These are phyloP conservation scores for Hypoxylon sp. DNA, from an alignment of 2,329 filamentous ascomycete genomes.

Conservation along the genomic window DNA sequence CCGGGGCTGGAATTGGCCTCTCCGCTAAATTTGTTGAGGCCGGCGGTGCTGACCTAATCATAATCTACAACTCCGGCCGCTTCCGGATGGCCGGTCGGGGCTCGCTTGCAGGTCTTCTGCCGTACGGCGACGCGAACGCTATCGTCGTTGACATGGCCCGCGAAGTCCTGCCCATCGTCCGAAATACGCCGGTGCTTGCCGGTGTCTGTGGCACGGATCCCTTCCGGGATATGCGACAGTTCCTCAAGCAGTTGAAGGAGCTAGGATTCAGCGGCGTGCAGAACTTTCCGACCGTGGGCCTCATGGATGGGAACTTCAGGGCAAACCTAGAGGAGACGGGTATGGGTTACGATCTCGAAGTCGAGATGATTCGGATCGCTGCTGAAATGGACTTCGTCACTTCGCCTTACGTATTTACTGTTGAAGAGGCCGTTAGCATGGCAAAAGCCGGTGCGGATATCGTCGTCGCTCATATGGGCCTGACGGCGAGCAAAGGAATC, in stretches of 20 bases:
- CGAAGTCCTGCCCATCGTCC: slow-evolving; percentile 76
- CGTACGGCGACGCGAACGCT: slow-evolving; percentile 79
- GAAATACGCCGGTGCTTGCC: slow-evolving; percentile 75
- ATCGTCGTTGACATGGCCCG: slow-evolving; percentile 78
- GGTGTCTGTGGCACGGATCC: slow-evolving; percentile 81
- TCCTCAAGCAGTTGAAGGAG: slow-evolving; percentile 71
- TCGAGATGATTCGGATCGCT: slow-evolving; percentile 76
- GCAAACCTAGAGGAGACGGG: slow-evolving; percentile 79
- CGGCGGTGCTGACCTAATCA: slow-evolving; percentile 78
- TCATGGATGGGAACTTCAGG: slow-evolving; percentile 78
- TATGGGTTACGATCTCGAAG: slow-evolving; percentile 77
- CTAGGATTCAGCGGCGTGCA: slow-evolving; percentile 79
- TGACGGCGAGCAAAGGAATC: slow-evolving; percentile 76
- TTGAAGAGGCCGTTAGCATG: slow-evolving; percentile 74
- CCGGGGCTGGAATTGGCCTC: slow-evolving; percentile 78
- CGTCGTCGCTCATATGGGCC: slow-evolving; percentile 77
- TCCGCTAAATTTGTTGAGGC: slow-evolving; percentile 79
- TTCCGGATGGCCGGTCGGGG: slow-evolving; percentile 81
- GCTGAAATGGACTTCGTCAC: slow-evolving; percentile 73
- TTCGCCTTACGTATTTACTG: slow-evolving; percentile 78
- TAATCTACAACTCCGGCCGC: slow-evolving; percentile 80
- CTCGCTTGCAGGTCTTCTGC: slow-evolving; percentile 78
- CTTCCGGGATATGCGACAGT: slow-evolving; percentile 73
- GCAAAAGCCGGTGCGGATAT: slow-evolving; percentile 75
- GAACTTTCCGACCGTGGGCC: slow-evolving; percentile 80